These are phyloP conservation scores for Cercophora scortea DNA, from an alignment of 495 filamentous ascomycete genomes.

Conservation along the genomic window DNA sequence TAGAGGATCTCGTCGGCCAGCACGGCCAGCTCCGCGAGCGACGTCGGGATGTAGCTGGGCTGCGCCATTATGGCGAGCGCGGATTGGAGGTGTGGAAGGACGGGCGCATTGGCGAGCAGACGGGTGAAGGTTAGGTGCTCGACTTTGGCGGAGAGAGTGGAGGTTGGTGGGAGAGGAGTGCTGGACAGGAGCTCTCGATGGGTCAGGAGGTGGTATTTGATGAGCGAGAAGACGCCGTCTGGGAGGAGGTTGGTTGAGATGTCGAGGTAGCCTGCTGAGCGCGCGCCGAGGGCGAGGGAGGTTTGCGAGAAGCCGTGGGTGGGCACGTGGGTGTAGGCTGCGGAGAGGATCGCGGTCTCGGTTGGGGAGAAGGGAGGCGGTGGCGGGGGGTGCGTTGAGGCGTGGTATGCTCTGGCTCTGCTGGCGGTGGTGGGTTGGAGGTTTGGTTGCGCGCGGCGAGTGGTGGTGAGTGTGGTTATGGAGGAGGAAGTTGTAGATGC, in stretches of 20 bases:
- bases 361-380: constrained; percentile 53
- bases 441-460: neutral
- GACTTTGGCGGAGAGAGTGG: neutral
- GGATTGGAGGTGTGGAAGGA: constrained; percentile 29
- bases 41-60: constrained; percentile 63
- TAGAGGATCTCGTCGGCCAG: constrained; percentile 84
- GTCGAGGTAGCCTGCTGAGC: constrained; percentile 77
- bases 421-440: neutral
- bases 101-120: neutral
- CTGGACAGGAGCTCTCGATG: constrained; percentile 42
- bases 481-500: neutral
- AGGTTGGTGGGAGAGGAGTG: constrained; percentile 12
- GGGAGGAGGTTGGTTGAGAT: constrained; percentile 77
- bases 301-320: constrained; percentile 68
- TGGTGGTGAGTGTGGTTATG: neutral
- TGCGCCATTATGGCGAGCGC: constrained; percentile 86
- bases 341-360: constrained; percentile 71
- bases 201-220: constrained; percentile 71
- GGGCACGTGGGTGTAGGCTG: constrained; percentile 73
- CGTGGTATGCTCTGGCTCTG: constrained; percentile 10
- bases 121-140: neutral
- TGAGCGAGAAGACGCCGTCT: constrained; percentile 68
- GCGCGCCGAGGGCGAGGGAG: constrained; percentile 67
- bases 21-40: constrained; percentile 67
- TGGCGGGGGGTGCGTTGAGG: constrained; percentile 5